Evolutionary conservation across 106 monocot species (phyloP).

Genomic region (Dioscorea dumetorum): DNA sequence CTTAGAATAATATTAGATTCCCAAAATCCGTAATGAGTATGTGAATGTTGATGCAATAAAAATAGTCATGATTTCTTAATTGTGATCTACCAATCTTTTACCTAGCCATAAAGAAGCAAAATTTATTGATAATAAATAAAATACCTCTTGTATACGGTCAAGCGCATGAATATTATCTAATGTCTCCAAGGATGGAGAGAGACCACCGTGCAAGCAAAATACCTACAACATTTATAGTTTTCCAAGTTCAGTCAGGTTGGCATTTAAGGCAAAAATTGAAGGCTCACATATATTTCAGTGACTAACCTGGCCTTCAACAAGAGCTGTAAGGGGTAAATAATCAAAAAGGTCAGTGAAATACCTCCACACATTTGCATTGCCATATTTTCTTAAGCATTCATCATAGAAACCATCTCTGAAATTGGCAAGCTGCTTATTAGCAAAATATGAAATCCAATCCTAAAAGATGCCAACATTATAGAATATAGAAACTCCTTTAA

Average conservation of each 20-base stretch:
- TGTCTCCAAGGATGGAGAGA: slow-evolving; percentile 85
- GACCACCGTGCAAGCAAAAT: slow-evolving; percentile 86
- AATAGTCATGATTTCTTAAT: too few relatives aligned
- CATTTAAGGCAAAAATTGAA: not conserved
- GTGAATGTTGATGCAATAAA: too few relatives aligned
- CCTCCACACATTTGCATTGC: slow-evolving; percentile 97
- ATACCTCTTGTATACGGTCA: slow-evolving; percentile 92
- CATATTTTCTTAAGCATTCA: slow-evolving; percentile 95
- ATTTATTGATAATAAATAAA: not conserved
- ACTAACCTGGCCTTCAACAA: slow-evolving; percentile 81
- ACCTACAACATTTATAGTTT: slow-evolving; percentile 23
- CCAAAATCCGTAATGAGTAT: too few relatives aligned
- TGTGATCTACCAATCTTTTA: too few relatives aligned
- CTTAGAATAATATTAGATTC: too few relatives aligned
- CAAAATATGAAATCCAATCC: too few relatives aligned
- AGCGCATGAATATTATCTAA: slow-evolving; percentile 81
- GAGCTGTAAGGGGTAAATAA: slow-evolving; percentile 90
- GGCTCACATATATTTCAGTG: not conserved
- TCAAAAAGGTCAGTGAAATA: slow-evolving; percentile 93
- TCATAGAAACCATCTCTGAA: slow-evolving; percentile 92
- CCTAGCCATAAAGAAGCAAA: too few relatives aligned
- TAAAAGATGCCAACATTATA: too few relatives aligned
- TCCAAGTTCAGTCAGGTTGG: not conserved
- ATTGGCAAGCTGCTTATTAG: not conserved
- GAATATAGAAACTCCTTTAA: too few relatives aligned